These are phyloP conservation scores for Yamadazyma epiphylla DNA, from an alignment of 1,139 yeast species.

Conservation along the genomic window DNA sequence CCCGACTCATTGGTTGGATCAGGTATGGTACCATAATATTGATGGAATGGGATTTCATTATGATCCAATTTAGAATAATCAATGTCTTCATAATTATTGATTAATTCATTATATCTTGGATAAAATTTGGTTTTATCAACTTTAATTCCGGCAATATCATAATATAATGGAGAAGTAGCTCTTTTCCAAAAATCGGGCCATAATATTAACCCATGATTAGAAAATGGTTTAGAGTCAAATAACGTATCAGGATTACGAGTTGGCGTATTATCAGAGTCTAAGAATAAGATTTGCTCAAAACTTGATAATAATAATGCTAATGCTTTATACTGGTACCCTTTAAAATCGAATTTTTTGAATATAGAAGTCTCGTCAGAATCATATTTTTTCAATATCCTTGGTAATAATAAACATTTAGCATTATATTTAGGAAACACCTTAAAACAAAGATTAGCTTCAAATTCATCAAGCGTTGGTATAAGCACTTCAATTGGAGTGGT, in stretches of 20 bases:
- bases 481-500: constrained; percentile 73
- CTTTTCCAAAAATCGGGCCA: constrained; percentile 51
- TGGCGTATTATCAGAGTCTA: constrained; percentile 78
- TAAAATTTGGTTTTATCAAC: constrained; percentile 22
- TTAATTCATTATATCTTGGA: constrained; percentile 30
- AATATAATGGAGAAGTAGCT: constrained; percentile 41
- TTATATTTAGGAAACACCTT: constrained; percentile 60
- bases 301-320: constrained; percentile 70
- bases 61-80: constrained; percentile 9
- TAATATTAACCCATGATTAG: constrained; percentile 32
- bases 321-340: constrained; percentile 78
- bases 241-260: constrained; percentile 49
- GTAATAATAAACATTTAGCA: constrained; percentile 53
- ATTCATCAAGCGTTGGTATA: constrained; percentile 66
- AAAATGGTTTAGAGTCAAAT: constrained; percentile 27
- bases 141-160: constrained; percentile 32
- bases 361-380: constrained; percentile 2
- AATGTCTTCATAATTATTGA: constrained; percentile 10
- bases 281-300: constrained; percentile 69
- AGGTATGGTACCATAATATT: constrained; percentile 67
- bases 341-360: constrained; percentile 17
- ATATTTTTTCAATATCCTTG: constrained; percentile 42
- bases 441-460: constrained; percentile 65
- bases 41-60: constrained; percentile 55
- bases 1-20: constrained; percentile 84